phyloP scores from a whole-genome alignment of 345 rosid genomes.

The Dimocarpus longan region DNA sequence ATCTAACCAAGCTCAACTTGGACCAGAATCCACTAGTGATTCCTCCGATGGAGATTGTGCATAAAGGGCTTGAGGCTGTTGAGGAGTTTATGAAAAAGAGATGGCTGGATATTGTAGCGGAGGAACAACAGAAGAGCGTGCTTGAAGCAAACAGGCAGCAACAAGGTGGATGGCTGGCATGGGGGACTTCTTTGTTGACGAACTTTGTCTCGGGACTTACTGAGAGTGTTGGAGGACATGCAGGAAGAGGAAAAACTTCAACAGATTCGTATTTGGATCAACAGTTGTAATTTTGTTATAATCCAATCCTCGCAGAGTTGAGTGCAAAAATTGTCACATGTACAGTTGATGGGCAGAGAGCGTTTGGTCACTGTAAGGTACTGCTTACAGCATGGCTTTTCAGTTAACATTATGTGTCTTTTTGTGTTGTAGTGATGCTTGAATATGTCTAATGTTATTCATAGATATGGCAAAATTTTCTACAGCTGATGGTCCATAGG shows the following conservation, averaged over 20 bases:
- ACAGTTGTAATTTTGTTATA: slow-evolving; percentile 39
- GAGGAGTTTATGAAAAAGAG: slow-evolving; percentile 74
- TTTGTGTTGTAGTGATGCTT: not conserved
- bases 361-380: not conserved
- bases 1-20: slow-evolving; percentile 70
- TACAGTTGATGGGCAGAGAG: not conserved
- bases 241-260: slow-evolving; percentile 39
- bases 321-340: not conserved
- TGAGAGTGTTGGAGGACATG: slow-evolving; percentile 35
- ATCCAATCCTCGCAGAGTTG: not conserved
- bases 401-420: not conserved
- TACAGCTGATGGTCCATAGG: not conserved
- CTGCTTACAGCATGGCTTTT: not conserved
- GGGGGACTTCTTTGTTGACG: slow-evolving; percentile 70
- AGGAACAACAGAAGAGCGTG: slow-evolving; percentile 59
- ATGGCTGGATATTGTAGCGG: slow-evolving; percentile 62
- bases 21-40: slow-evolving; percentile 80
- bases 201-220: slow-evolving; percentile 52
- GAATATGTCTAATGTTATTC: too few relatives aligned
- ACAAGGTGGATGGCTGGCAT: slow-evolving; percentile 68
- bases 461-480: too few relatives aligned
- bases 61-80: slow-evolving; percentile 72
- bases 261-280: slow-evolving; percentile 59
- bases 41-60: slow-evolving; percentile 68
- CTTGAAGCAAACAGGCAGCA: slow-evolving; percentile 59